phyloP scores from a whole-genome alignment of 176 grass and related monocot genomes.

The Triticum urartu region DNA sequence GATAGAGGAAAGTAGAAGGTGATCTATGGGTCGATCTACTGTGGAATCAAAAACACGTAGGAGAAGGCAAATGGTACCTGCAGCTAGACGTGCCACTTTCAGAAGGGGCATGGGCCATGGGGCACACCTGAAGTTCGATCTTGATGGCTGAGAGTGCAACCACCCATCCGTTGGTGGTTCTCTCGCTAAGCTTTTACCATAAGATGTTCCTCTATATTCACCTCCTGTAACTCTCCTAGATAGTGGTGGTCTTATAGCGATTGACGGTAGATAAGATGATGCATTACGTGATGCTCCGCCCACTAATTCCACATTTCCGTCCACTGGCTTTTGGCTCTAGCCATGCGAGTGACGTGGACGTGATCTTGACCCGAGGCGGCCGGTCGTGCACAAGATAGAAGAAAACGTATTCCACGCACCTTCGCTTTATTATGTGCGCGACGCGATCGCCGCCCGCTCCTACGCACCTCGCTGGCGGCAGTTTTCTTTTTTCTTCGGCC shows the following conservation, averaged over 20 bases:
- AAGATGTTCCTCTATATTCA: neutral
- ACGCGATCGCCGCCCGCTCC: no score
- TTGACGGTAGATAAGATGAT: neutral
- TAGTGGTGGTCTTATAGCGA: neutral
- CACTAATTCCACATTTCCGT: neutral
- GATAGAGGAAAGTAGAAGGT: neutral
- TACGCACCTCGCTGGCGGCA: no score
- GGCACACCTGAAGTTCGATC: neutral
- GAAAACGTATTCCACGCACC: slow-evolving; percentile 13
- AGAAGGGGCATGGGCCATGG: no score
- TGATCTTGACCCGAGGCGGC: neutral
- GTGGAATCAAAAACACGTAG: no score
- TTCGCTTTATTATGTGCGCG: neutral
- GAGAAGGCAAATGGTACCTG: no score
- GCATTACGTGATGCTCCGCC: neutral
- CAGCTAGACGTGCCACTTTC: no score
- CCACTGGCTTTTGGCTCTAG: neutral
- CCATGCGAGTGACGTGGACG: neutral
- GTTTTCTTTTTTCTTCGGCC: no score
- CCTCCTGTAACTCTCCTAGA: neutral
- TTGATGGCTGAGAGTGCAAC: neutral
- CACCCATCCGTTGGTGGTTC: no score
- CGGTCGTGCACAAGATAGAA: neutral
- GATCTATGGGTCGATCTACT: no score
- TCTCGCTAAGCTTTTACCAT: no score